Base-by-base conservation (phyloP, 257 asterid species). In the Solanum raphanifolium region DNA sequence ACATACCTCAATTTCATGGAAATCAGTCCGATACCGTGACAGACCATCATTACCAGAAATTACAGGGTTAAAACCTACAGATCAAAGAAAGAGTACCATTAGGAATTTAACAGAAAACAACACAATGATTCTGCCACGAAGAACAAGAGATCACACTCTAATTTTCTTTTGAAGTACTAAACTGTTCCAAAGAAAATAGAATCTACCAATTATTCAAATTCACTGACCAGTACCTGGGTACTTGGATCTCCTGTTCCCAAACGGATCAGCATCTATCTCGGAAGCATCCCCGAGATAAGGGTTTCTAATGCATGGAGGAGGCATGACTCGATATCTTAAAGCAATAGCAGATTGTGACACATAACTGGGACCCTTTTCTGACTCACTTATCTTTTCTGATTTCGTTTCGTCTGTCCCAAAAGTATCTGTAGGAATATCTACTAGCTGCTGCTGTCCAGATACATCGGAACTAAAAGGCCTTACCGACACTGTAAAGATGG, bases 311-410 rank as follows among this genome's bases (percentile, higher is more conserved):
- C 99, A 97, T 29, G 99, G 98, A 71, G 99, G 99, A 86, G 98
- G 99, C 98, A 97, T 94, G 65, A 95, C 98, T 86, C 99, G 94
- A 87, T 95, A 95, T 88, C 99, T 94, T 86, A 97, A 92, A 87
- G 99, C 99, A 88, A 97, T 93, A n/a, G 99, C 99, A 90, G 98
- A 94, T 86, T 97, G 97, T 13, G 99, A 93, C 90, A 97, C 97
- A 90, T 93, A 94, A 87, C 94, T 88, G 52, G 91, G 91, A 86
- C 87, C 91, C 91, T 87, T 95, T 82, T 88, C 93, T 86, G 90
- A 81, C 69, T 88, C 91, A 34, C 58, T 86, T 32, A 88, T 39
- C 86, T 88, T 90, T 34, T 89, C 93, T 55, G 81, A 79, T 88
- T 88, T 87, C 83, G 32, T 88, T 84, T 91, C 95, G 62, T 91